Evolutionary conservation across 2,329 filamentous ascomycete genomes (phyloP).

Genomic region (Stromatinia cepivora): DNA sequence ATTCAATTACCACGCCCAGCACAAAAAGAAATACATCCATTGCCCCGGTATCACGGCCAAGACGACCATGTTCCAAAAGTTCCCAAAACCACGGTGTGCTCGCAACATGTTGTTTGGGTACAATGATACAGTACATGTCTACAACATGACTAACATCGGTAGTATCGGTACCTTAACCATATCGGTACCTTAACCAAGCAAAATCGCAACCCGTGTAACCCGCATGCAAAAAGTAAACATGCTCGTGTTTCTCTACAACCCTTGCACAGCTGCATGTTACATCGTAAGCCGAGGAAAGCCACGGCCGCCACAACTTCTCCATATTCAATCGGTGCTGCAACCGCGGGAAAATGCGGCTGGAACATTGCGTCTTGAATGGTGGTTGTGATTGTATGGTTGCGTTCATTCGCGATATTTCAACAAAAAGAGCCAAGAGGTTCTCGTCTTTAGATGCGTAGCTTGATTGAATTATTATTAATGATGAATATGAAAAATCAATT

Average conservation of each 20-base stretch:
- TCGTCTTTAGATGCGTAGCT: not conserved
- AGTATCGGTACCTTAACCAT: not conserved
- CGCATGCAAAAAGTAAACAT: slow-evolving; percentile 2
- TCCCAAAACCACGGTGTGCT: too few species aligned
- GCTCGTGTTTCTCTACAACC: not conserved
- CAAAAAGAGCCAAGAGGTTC: too few species aligned
- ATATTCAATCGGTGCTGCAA: not conserved
- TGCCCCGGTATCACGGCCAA: not conserved
- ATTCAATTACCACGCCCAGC: not conserved
- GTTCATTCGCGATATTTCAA: not conserved
- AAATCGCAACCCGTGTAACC: not conserved
- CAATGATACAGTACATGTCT: not conserved
- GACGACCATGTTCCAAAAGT: not conserved
- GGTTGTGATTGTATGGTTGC: not conserved
- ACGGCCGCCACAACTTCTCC: not conserved
- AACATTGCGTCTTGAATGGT: not conserved
- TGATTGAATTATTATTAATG: not conserved
- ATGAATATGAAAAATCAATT: not conserved
- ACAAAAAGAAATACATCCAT: not conserved
- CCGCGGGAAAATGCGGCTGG: not conserved
- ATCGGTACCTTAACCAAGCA: too few species aligned
- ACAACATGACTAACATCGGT: not conserved
- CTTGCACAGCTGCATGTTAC: not conserved
- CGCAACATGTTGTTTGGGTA: too few species aligned
- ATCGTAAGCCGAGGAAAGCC: not conserved